These are phyloP conservation scores for Monosporozyma unispora DNA, from an alignment of 805 yeast species.

Conservation along the genomic window DNA sequence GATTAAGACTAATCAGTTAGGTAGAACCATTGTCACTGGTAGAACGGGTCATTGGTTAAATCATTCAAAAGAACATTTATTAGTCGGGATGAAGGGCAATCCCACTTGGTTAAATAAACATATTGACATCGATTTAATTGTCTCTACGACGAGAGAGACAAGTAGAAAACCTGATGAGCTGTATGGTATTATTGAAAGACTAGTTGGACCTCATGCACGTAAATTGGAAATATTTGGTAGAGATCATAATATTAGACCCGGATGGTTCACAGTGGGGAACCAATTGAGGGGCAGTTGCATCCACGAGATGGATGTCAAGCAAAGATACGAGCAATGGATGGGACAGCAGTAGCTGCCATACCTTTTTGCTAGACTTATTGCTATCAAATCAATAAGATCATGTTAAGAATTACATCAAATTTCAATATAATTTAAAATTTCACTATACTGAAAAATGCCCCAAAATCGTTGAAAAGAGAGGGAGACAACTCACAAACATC, in stretches of 20 bases:
- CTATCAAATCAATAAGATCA: background rate
- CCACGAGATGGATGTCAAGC: constrained; percentile 47
- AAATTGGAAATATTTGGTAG: constrained; percentile 88
- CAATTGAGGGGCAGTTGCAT: constrained; percentile 56
- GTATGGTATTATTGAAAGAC: constrained; percentile 74
- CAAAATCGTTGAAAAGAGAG: background rate
- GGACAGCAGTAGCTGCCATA: too few relatives aligned
- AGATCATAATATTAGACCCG: constrained; percentile 75
- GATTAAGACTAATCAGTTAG: constrained; percentile 83
- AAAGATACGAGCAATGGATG: constrained; percentile 29
- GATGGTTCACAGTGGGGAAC: constrained; percentile 87
- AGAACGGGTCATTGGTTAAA: constrained; percentile 96
- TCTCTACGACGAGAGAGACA: constrained; percentile 79
- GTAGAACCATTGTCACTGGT: constrained; percentile 87
- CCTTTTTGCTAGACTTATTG: too few relatives aligned
- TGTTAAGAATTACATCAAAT: constrained; percentile 10
- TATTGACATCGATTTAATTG: constrained; percentile 68
- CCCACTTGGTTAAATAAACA: constrained; percentile 61
- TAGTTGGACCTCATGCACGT: constrained; percentile 68
- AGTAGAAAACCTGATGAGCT: constrained; percentile 87
- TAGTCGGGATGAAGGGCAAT: constrained; percentile 77
- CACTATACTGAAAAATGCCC: background rate
- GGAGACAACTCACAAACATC: background rate
- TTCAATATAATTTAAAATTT: background rate
- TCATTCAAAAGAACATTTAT: constrained; percentile 84